Evolutionary conservation across 176 grass and related monocot genomes (phyloP).

Genomic region (Triticum monococcum): DNA sequence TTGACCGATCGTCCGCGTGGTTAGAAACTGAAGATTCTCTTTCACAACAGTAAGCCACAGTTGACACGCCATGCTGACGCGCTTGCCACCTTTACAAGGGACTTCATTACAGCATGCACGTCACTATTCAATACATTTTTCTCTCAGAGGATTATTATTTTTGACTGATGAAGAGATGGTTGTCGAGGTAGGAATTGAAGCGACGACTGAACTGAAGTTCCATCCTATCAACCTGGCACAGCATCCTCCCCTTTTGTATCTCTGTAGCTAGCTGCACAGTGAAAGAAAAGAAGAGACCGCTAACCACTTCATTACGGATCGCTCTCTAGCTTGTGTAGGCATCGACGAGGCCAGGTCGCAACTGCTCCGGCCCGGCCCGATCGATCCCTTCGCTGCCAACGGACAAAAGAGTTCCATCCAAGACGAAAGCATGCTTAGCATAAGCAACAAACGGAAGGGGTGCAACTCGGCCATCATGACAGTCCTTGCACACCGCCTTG

Average conservation of each 20-base stretch:
- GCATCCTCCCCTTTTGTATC: background rate
- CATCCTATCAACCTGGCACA: background rate
- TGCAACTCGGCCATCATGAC: background rate
- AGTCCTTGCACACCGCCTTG: background rate
- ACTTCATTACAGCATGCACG: background rate
- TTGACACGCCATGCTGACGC: slow-evolving; percentile 10
- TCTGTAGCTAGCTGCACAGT: background rate
- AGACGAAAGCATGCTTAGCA: background rate
- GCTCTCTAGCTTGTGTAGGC: background rate
- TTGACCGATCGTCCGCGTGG: background rate
- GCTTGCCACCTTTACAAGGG: background rate
- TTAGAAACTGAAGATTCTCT: background rate
- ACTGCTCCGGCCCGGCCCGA: background rate
- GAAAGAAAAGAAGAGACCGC: background rate
- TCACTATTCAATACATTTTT: background rate
- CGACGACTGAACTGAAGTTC: background rate
- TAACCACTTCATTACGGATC: slow-evolving; percentile 10
- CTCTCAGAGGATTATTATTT: too few species aligned
- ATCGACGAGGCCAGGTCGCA: background rate
- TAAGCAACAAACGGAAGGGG: slow-evolving; percentile 12
- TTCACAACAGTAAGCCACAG: slow-evolving; percentile 17
- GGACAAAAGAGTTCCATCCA: background rate
- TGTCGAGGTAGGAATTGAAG: background rate
- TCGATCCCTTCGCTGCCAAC: background rate
- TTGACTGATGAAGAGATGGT: background rate